Percentiles rank a stretch among this genome's conserved stretches.
These are phyloP conservation scores for Solanum commersonii DNA, from an alignment of 257 asterid species.

Conservation along the genomic window DNA sequence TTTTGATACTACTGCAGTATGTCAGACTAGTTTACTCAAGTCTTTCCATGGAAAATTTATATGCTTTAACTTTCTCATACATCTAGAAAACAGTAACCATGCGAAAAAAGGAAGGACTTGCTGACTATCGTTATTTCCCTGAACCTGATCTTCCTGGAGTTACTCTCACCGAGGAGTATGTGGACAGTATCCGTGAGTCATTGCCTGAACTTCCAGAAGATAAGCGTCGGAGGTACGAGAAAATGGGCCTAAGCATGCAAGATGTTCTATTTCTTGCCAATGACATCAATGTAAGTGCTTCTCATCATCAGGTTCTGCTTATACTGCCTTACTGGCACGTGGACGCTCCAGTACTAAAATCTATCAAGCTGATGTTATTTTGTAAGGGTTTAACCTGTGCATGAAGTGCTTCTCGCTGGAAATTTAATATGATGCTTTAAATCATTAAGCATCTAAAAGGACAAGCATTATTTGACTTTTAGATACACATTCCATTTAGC, in stretches of 20 bases:
- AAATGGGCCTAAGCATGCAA: slow-evolving; percentile 86
- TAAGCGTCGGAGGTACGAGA: slow-evolving; percentile 82
- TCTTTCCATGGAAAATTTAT: background rate
- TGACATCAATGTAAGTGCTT: slow-evolving; percentile 52
- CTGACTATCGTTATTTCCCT: slow-evolving; percentile 96
- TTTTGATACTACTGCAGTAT: background rate
- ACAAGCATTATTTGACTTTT: background rate
- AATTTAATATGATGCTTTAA: background rate
- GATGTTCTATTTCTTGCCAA: slow-evolving; percentile 91
- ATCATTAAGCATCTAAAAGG: background rate
- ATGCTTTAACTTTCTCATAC: slow-evolving; percentile 6
- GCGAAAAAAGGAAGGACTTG: slow-evolving; percentile 97
- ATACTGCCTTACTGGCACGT: background rate
- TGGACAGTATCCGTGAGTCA: slow-evolving; percentile 41
- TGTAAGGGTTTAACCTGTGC: background rate
- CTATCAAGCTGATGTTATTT: background rate
- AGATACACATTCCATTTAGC: background rate
- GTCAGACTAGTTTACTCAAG: background rate
- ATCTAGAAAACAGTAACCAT: slow-evolving; percentile 84
- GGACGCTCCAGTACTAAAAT: background rate
- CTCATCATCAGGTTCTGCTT: background rate
- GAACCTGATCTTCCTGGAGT: slow-evolving; percentile 99
- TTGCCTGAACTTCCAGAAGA: slow-evolving; percentile 94
- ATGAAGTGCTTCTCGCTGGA: background rate
- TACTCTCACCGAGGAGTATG: slow-evolving; percentile 52